Evolutionary conservation across 2,329 filamentous ascomycete species (phyloP).

Genomic region (Alternaria longipes): DNA sequence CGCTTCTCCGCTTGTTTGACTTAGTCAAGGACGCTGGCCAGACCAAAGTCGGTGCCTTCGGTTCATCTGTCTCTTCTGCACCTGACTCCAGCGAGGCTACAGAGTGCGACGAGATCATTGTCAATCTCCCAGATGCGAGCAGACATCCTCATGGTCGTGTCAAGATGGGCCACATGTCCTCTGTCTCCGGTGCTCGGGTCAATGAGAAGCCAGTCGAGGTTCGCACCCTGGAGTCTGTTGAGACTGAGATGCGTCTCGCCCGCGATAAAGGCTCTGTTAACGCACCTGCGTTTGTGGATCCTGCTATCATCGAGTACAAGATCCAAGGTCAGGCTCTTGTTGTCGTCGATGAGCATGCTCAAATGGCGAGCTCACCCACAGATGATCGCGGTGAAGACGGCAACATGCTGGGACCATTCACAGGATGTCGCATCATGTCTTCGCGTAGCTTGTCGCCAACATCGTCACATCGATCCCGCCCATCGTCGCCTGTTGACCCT

Average conservation of each 20-base stretch:
- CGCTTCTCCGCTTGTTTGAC: neutral
- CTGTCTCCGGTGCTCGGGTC: neutral
- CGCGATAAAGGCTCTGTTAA: neutral
- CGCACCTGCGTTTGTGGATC: neutral
- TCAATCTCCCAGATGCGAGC: neutral
- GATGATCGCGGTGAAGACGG: neutral
- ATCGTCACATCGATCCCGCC: neutral
- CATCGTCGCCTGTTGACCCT: neutral
- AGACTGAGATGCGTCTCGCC: neutral
- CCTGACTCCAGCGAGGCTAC: neutral
- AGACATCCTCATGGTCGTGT: neutral
- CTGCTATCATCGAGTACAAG: conserved; percentile 3
- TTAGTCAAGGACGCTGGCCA: neutral
- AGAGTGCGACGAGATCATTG: neutral
- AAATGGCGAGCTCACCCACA: neutral
- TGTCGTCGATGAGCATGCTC: neutral
- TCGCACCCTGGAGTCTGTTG: neutral
- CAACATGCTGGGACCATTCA: neutral
- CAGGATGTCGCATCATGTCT: too few species aligned
- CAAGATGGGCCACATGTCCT: neutral
- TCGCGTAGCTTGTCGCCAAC: neutral
- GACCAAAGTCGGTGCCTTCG: neutral
- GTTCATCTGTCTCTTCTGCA: neutral
- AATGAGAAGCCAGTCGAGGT: neutral
- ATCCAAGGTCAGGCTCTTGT: neutral